Evolutionary conservation across 306 rosid species (phyloP).

Genomic region (Pachyrhizus erosus): DNA sequence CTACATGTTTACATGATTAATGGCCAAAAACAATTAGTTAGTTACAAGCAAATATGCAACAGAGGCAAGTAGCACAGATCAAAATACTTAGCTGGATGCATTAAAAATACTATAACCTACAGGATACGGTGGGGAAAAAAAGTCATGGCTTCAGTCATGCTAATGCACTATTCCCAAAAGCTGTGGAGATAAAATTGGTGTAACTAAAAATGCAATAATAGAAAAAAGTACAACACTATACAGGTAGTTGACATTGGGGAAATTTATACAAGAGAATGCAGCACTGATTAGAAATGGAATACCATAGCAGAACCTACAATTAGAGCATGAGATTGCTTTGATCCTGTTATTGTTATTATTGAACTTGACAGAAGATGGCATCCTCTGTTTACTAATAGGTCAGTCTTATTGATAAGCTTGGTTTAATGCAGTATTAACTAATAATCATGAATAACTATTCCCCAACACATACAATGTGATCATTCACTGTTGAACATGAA

Average conservation of each 20-base stretch:
- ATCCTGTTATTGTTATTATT: conserved; percentile 5
- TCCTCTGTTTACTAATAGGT: neutral
- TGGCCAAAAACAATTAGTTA: neutral
- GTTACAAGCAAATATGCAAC: conserved; percentile 3
- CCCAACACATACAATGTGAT: neutral
- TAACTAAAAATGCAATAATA: neutral
- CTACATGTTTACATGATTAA: neutral
- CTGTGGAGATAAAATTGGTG: conserved; percentile 1
- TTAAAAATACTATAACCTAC: neutral
- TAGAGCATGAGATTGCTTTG: conserved; percentile 2
- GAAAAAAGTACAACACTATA: neutral
- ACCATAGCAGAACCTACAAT: neutral
- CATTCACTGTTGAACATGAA: conserved; percentile 11
- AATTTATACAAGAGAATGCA: neutral
- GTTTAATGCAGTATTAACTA: too few relatives aligned
- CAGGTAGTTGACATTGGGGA: neutral
- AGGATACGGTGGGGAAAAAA: neutral
- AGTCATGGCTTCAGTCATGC: neutral
- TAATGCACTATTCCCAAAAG: neutral
- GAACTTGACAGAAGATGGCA: neutral
- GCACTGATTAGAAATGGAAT: conserved; percentile 5
- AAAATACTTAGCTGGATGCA: neutral
- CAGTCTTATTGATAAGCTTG: neutral
- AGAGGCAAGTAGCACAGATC: neutral
- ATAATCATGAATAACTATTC: neutral